phyloP scores from a whole-genome alignment of 2,329 filamentous ascomycete species.

The Coniosporium tulheliwenetii region DNA sequence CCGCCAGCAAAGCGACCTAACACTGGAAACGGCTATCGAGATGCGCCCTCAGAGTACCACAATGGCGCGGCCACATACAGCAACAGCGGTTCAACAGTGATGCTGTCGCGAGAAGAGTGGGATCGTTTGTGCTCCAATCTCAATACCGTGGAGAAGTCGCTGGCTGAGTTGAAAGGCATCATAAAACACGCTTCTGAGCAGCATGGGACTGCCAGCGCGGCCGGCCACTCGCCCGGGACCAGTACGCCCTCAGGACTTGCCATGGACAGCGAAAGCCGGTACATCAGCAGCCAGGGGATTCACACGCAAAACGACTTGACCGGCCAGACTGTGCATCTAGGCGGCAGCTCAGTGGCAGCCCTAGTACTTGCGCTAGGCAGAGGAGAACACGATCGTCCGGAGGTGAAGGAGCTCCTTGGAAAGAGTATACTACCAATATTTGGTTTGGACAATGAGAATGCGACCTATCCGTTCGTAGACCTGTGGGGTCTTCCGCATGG shows the following conservation, averaged over 20 bases:
- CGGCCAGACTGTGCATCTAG: conserved; percentile 45
- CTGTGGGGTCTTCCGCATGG: conserved; percentile 45
- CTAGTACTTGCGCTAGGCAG: conserved; percentile 37
- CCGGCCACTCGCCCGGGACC: background rate
- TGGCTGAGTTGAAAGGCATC: conserved; percentile 26
- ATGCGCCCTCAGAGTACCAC: background rate
- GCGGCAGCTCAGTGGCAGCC: conserved; percentile 45
- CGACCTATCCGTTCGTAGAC: conserved; percentile 50
- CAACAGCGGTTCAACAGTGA: conserved; percentile 8
- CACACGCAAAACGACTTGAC: conserved; percentile 44
- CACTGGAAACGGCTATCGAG: background rate
- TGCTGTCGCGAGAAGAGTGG: conserved; percentile 23
- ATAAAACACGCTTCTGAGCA: conserved; percentile 21
- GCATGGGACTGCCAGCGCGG: background rate
- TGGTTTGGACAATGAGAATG: conserved; percentile 47
- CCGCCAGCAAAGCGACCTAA: conserved; percentile 1
- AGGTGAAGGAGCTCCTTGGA: conserved; percentile 41
- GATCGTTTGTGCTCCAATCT: conserved; percentile 32
- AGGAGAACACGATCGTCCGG: conserved; percentile 30
- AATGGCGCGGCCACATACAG: background rate
- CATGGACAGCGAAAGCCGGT: background rate
- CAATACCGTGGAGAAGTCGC: conserved; percentile 29
- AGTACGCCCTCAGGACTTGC: background rate
- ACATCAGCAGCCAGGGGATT: conserved; percentile 37
- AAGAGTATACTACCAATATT: conserved; percentile 47